Evolutionary conservation across 1,284 basidiomycete genomes (phyloP), one percentile per base, ranked within the genome.

Genomic region (Ganoderma boninense): DNA sequence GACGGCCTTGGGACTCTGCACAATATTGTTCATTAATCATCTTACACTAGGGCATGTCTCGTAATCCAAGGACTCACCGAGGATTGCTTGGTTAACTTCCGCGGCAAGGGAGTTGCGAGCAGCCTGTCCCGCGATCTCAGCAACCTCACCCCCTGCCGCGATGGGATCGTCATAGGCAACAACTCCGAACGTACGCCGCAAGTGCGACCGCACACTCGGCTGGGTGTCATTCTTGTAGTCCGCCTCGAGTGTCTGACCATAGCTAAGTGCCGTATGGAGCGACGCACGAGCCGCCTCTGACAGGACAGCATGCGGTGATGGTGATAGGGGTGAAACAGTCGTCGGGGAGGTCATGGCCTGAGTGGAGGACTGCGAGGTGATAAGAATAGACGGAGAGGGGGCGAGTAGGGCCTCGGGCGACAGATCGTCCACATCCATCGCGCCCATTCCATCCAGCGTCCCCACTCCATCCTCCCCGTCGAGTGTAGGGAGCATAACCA

Each of bases 41-140:
- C n/a, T 23, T 23, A 14, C 11, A 54, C 23, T 13, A 11, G 23
- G 49, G 26, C 10, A 54, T 13, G 26, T 10, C 49, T 23, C n/a
- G 14, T 18, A 26, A 13, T 20, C 11, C 14, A 18, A 10, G 71
- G 68, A 82, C 92, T 71, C 75, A 95, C 94, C 92, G 65, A 96
- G 82, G 69, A 96, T 95, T 29, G 90, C 93, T 79, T 90, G 86
- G 74, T 96, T 96, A 54, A 95, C 81, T 81, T 95, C 93, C 68
- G 89, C 90, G 29, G 93, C 93, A 62, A 96, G 84, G 32, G 83
- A 81, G 59, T 87, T 84, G 69, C 92, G 85, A 49, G 93, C 89
- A 59, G 87, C 87, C 73, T 89, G 87, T 44, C 92, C 89, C 14
- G 88, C 92, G 42, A 94, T 86, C 74, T 89, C 88, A 18, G 89